phyloP scores from a whole-genome alignment of 2,329 filamentous ascomycete species.

The Dryadomyces quercivorus region DNA sequence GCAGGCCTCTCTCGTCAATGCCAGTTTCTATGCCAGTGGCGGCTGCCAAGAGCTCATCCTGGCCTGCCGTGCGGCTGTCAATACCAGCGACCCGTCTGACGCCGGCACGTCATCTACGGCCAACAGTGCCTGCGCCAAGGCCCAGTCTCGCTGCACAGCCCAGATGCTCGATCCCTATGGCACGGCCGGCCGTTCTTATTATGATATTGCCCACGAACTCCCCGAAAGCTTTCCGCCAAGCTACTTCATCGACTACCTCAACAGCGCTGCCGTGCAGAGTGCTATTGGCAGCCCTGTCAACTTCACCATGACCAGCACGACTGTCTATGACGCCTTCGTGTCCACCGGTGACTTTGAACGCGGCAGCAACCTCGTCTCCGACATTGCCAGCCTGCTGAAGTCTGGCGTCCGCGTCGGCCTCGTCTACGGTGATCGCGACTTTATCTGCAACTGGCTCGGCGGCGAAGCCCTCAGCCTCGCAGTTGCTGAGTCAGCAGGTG shows the following conservation, averaged over 20 bases:
- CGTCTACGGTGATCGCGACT: constrained; percentile 56
- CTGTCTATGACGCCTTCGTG: constrained; percentile 33
- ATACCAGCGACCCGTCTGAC: constrained; percentile 25
- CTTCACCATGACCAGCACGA: constrained; percentile 36
- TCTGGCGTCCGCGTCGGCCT: constrained; percentile 57
- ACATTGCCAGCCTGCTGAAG: constrained; percentile 47
- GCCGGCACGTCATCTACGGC: constrained; percentile 25
- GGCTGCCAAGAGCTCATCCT: constrained; percentile 44
- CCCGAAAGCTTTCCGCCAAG: constrained; percentile 50
- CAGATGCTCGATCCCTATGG: constrained; percentile 47
- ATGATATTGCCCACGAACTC: constrained; percentile 46
- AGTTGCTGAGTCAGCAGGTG: constrained; percentile 36
- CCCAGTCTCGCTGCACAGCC: constrained; percentile 40
- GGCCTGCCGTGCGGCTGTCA: constrained; percentile 34
- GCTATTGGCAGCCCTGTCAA: constrained; percentile 52
- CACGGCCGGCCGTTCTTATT: constrained; percentile 40
- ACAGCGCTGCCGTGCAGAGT: constrained; percentile 39
- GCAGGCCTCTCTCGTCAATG: constrained; percentile 31
- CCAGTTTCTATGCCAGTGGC: constrained; percentile 29
- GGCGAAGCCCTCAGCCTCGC: constrained; percentile 60
- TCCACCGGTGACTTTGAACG: constrained; percentile 50
- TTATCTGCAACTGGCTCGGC: constrained; percentile 59
- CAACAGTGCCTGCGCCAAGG: constrained; percentile 38
- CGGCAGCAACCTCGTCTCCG: constrained; percentile 40
- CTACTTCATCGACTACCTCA: constrained; percentile 53